Evolutionary conservation across 2,329 filamentous ascomycete species (phyloP).

Genomic region (Sporothrix brasiliensis): DNA sequence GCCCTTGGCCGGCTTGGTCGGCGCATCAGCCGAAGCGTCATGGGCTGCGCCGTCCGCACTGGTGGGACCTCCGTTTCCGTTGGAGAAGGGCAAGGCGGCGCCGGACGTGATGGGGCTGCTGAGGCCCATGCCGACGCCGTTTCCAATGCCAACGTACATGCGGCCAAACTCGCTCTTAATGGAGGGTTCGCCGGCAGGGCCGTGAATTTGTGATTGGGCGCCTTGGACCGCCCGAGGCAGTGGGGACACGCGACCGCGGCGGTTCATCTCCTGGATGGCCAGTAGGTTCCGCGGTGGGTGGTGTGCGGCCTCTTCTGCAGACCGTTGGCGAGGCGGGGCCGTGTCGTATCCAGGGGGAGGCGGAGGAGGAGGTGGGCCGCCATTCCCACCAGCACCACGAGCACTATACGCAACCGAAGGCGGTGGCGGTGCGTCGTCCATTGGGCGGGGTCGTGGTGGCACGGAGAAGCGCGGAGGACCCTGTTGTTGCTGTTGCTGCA

Average conservation of each 20-base stretch:
- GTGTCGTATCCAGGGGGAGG: constrained; percentile 42
- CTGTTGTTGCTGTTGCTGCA: constrained; percentile 44
- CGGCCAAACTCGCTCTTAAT: constrained; percentile 95
- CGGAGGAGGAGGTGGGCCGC: neutral
- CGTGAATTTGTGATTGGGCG: constrained; percentile 77
- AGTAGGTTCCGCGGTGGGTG: constrained; percentile 68
- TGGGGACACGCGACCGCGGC: constrained; percentile 81
- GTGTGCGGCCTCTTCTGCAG: constrained; percentile 58
- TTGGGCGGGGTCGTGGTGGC: constrained; percentile 47
- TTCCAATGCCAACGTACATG: constrained; percentile 90
- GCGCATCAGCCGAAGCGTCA: constrained; percentile 49
- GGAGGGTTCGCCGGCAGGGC: constrained; percentile 78
- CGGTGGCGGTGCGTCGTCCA: constrained; percentile 55
- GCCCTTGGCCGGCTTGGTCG: constrained; percentile 50
- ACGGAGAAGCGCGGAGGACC: constrained; percentile 22
- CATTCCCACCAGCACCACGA: constrained; percentile 40
- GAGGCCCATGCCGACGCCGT: constrained; percentile 54
- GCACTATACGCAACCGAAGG: constrained; percentile 55
- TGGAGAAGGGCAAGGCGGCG: constrained; percentile 52
- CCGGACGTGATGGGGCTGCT: constrained; percentile 55
- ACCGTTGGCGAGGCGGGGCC: constrained; percentile 46
- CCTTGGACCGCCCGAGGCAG: constrained; percentile 93
- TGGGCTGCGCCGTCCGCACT: constrained; percentile 47
- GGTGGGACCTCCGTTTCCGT: constrained; percentile 36
- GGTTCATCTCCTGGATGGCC: constrained; percentile 78